phyloP scores from a whole-genome alignment of 805 yeast genomes.

The Myxozyma melibiosi region DNA sequence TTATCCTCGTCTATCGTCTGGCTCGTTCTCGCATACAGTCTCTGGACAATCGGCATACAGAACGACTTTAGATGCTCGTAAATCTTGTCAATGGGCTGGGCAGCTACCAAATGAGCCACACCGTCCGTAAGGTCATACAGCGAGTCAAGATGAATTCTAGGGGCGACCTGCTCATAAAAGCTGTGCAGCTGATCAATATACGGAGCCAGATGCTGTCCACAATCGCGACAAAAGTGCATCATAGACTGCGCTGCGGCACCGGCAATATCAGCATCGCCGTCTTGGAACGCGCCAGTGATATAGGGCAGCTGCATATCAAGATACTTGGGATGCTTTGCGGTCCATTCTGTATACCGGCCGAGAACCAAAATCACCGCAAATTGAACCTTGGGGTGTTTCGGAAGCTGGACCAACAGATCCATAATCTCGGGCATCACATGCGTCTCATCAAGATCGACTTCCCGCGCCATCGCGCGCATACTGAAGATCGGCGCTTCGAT shows the following conservation, averaged over 20 bases:
- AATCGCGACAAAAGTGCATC: constrained; percentile 93
- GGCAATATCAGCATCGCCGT: constrained; percentile 53
- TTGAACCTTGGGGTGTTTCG: constrained; percentile 82
- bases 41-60: constrained; percentile 62
- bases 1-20: constrained; percentile 44
- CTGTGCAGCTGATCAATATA: constrained; percentile 74
- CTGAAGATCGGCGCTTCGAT: constrained; percentile 89
- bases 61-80: constrained; percentile 62
- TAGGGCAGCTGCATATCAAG: constrained; percentile 82
- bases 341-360: constrained; percentile 98
- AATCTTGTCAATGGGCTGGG: constrained; percentile 54
- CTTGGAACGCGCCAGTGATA: constrained; percentile 71
- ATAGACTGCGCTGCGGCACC: constrained; percentile 91
- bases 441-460: constrained; percentile 68
- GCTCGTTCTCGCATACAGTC: constrained; percentile 31
- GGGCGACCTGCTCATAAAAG: constrained; percentile 63
- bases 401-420: constrained; percentile 67
- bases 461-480: constrained; percentile 93
- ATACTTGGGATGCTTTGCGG: constrained; percentile 78
- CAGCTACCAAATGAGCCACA: constrained; percentile 74
- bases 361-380: constrained; percentile 91
- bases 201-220: constrained; percentile 58
- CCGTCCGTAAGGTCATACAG: constrained; percentile 85
- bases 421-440: constrained; percentile 72
- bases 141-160: constrained; percentile 64